Base-by-base conservation (phyloP, 106 monocot genomes). In the Dendrobium nobile region DNA sequence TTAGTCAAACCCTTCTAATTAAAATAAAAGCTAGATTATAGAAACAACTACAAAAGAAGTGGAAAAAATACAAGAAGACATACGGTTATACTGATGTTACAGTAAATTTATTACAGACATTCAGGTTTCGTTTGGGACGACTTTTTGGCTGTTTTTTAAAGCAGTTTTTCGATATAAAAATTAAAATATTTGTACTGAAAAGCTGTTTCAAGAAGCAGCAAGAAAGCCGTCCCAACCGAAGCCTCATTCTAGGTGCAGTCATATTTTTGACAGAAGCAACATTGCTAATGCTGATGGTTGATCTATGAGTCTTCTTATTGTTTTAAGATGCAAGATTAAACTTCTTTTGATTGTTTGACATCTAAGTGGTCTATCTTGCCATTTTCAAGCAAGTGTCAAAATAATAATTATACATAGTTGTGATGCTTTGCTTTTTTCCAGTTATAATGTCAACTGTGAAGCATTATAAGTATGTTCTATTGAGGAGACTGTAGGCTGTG, bases 261-360 rank as follows among this genome's bases (percentile, higher is more conserved):
- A 13, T 70, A 70, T 16, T 37, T 70, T 37, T 70, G 37, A 70
- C 37, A 4, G 33, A 70, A 37, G n/a, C 64, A n/a, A 26, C n/a
- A 26, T 65, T 37, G 24, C 24, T 65, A 22, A 65, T 65, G 24
- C 9, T 7, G 7, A 22, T 65, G 26, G 64, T 65, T 58, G 26
- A 65, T 65, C 26, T 7, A 65, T 64, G 64, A 24, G 6, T 24
- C 64, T 64, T 64, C 20, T 56, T 18, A 64, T 7, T 75, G 20
- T 44, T 42, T 75, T 75, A 44, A 17, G 45, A 44, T 43, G 7
- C 22, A 45, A 47, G 44, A 72, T 37, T 17, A 72, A 72, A 16
- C 72, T 72, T 17, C 33, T 72, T 72, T 72, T 37, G 33, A 33
- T 72, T 72, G 10, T 72, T 72, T 72, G 70, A 28, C 16, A 72